Conservation (phyloP, 768 basidiomycete species). For the Phylloporus arenicola region DNA sequence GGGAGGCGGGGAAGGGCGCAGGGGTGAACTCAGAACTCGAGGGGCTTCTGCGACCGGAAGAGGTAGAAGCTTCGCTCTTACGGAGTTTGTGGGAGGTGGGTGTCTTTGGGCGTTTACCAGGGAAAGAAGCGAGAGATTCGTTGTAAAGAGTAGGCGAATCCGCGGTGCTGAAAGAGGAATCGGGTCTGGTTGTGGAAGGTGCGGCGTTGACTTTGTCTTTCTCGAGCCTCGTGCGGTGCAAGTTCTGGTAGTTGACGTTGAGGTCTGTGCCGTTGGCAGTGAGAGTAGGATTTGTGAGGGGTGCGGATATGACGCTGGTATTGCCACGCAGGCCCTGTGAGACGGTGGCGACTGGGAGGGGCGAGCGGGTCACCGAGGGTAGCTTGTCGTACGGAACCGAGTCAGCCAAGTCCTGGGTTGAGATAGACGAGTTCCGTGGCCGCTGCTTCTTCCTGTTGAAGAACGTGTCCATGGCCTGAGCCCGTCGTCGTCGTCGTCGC, state of each 20-base stretch:
- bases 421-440: conserved; percentile 59
- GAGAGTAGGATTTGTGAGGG: conserved; percentile 77
- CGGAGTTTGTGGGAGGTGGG: conserved; percentile 31
- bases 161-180: conserved; percentile 49
- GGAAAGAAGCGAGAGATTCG: conserved; percentile 39
- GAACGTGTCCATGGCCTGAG: conserved; percentile 51
- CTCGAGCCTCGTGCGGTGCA: conserved; percentile 48
- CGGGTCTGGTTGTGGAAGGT: conserved; percentile 33
- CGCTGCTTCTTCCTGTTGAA: conserved; percentile 59
- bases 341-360: conserved; percentile 50
- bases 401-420: conserved; percentile 56
- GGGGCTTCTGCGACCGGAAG: conserved; percentile 46
- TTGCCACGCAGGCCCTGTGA: conserved; percentile 49
- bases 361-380: conserved; percentile 48
- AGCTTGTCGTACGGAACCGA: conserved; percentile 73
- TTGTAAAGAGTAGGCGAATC: conserved; percentile 59
- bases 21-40: conserved; percentile 51
- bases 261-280: conserved; percentile 67
- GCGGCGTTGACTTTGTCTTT: conserved; percentile 41
- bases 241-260: conserved; percentile 55
- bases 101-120: conserved; percentile 34
- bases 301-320: conserved; percentile 59
- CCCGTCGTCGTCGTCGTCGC: conserved; percentile 11
- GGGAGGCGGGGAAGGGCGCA: conserved; percentile 31
- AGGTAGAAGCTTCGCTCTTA: conserved; percentile 54